Evolutionary conservation across 2,329 filamentous ascomycete genomes (phyloP), one percentile per base, ranked within the genome.

Genomic region (Pyrenochaeta sp.): DNA sequence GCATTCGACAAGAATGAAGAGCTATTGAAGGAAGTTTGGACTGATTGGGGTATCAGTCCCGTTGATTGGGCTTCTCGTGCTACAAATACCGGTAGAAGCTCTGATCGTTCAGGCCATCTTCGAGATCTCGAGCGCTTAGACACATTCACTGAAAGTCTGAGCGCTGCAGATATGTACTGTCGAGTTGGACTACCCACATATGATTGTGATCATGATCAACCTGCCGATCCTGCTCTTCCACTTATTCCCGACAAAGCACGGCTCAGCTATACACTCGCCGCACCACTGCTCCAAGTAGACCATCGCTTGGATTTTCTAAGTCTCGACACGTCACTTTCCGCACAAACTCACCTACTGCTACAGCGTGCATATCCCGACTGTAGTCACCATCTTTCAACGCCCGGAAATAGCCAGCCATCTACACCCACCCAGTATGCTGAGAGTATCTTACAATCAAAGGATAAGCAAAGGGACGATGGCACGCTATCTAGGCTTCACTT

Each of bases 1-100:
- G 67, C 68, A 31, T 74, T 79, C 20, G 78, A 81, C 20, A 78
- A 79, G 11, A 84, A 90, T 54, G 83, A 88, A 44, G 87, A 91
- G 62, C 75, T 88, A 2, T 75, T 90, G 56, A 80, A 82, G 37
- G 86, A 92, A 72, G 75, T 82, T 1, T 90, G 89, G 82, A 79
- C 87, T 31, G 84, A 85, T 56, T 94, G 91, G 88, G 77, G 79
- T 17, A 72, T 92, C 27, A 87, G 88, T 64, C 69, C 87, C 18
- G 82, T 83, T 14, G 82, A 88, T 52, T 87, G 86, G 61, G 36
- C 20, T 14, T 4, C 17, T 21, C 36, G 14, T 2, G 18, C 18
- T 9, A 14, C 6, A 2, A 41, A 3, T 21, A 12, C 15, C 11
- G 29, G 17, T 29, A 27, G 35, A n/a, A 46, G 21, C 2, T 7